Percentiles rank a stretch among this genome's conserved stretches.
Conservation (phyloP, 345 rosid genomes). For the Microcos paniculata region DNA sequence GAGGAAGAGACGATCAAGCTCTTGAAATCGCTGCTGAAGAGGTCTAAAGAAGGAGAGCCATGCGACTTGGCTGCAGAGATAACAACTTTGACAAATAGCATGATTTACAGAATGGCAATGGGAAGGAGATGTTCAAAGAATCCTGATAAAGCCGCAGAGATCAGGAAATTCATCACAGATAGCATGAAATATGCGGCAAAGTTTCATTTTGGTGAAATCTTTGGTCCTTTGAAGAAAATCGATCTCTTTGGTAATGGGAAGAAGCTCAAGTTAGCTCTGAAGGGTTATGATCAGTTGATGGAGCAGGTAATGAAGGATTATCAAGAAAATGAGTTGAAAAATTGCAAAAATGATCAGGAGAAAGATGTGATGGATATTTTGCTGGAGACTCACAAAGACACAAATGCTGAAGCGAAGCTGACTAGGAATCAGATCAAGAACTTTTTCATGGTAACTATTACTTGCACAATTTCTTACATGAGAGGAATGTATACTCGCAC, state of each 20-base stretch:
- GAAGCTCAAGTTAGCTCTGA: constrained; percentile 25
- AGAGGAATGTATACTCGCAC: not conserved
- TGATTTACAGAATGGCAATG: constrained; percentile 46
- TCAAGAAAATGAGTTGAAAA: constrained; percentile 20
- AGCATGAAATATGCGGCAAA: constrained; percentile 33
- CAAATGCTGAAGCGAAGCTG: constrained; percentile 47
- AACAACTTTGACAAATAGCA: constrained; percentile 32
- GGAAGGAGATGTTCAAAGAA: constrained; percentile 36
- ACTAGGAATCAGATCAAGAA: constrained; percentile 62
- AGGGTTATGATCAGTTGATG: constrained; percentile 33
- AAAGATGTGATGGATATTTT: constrained; percentile 59
- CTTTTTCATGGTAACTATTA: constrained; percentile 51
- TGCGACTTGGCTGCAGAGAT: constrained; percentile 37
- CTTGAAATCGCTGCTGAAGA: constrained; percentile 16
- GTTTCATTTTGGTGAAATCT: constrained; percentile 40
- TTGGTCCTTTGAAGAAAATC: constrained; percentile 36
- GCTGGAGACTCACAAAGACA: constrained; percentile 53
- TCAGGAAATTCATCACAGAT: constrained; percentile 22
- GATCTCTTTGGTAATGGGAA: constrained; percentile 47
- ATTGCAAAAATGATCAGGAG: constrained; percentile 23
- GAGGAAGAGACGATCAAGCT: constrained; percentile 29
- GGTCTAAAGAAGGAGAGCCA: constrained; percentile 23
- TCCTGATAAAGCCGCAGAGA: constrained; percentile 26
- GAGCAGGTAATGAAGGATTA: constrained; percentile 42
- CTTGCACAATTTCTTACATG: not conserved